phyloP scores from a whole-genome alignment of 2,329 filamentous ascomycete genomes.

The Chaetomiaceae sp. region DNA sequence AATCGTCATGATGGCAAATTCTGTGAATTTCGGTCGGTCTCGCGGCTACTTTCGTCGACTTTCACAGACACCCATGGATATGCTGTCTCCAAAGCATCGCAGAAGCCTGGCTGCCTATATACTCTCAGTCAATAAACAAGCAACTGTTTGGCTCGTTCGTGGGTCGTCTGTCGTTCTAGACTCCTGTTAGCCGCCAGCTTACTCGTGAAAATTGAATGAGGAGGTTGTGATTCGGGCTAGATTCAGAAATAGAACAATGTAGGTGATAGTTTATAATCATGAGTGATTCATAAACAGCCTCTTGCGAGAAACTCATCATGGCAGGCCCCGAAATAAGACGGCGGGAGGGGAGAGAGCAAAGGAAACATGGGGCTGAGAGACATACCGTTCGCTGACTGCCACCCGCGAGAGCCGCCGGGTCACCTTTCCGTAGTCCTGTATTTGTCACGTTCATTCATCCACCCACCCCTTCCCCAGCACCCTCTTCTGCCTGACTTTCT shows the following conservation, averaged over 20 bases:
- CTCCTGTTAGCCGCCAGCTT: background rate
- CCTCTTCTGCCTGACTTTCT: slow-evolving; percentile 75
- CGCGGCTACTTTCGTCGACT: too few species aligned
- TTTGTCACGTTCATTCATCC: slow-evolving; percentile 41
- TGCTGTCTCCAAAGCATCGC: too few species aligned
- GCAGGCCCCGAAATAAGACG: too few species aligned
- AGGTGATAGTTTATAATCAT: slow-evolving; percentile 21
- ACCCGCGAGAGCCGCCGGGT: too few species aligned
- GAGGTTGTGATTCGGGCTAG: background rate
- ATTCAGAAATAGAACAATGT: slow-evolving; percentile 20
- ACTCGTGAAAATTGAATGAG: background rate
- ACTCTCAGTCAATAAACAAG: too few species aligned
- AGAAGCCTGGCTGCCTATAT: too few species aligned
- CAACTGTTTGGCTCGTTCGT: background rate
- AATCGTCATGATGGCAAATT: too few species aligned
- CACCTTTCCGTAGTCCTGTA: too few species aligned
- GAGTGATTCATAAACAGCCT: slow-evolving; percentile 21
- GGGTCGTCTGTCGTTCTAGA: background rate
- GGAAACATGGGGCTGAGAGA: background rate
- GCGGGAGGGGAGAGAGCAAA: background rate
- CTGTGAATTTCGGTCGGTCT: too few species aligned
- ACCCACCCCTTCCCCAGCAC: slow-evolving; percentile 69
- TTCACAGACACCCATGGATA: too few species aligned
- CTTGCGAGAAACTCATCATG: slow-evolving; percentile 19
- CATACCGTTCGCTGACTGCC: too few species aligned